phyloP scores from a whole-genome alignment of 345 rosid species.

The Eucalyptus fibrosa region DNA sequence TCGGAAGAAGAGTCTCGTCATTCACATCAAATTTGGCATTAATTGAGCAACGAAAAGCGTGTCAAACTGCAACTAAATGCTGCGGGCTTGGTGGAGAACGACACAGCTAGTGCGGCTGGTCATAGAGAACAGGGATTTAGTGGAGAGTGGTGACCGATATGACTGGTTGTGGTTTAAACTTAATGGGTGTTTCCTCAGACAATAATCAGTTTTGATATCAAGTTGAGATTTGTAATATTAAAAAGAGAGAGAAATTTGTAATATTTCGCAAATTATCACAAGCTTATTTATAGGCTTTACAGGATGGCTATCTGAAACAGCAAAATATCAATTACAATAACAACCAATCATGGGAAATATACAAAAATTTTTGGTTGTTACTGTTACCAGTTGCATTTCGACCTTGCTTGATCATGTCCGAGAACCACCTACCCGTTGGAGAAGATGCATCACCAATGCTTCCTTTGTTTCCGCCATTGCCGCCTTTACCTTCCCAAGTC shows the following conservation, averaged over 20 bases:
- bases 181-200: too few species aligned
- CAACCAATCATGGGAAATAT: neutral
- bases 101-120: too few species aligned
- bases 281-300: neutral
- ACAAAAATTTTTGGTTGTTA: neutral
- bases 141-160: too few species aligned
- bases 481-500: neutral
- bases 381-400: neutral
- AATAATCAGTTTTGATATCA: neutral
- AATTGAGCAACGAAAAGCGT: too few species aligned
- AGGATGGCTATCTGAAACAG: neutral
- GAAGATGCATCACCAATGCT: neutral
- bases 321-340: neutral
- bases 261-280: neutral
- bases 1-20: neutral
- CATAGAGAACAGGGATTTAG: too few species aligned
- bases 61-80: too few species aligned
- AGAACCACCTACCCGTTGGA: neutral
- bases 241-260: neutral
- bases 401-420: neutral
- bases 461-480: neutral
- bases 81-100: too few species aligned
- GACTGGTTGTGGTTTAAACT: too few species aligned
- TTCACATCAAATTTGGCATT: neutral
- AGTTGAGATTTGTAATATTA: neutral